Evolutionary conservation across 208 protist species (phyloP).

Genomic region (Leishmania lainsoni): DNA sequence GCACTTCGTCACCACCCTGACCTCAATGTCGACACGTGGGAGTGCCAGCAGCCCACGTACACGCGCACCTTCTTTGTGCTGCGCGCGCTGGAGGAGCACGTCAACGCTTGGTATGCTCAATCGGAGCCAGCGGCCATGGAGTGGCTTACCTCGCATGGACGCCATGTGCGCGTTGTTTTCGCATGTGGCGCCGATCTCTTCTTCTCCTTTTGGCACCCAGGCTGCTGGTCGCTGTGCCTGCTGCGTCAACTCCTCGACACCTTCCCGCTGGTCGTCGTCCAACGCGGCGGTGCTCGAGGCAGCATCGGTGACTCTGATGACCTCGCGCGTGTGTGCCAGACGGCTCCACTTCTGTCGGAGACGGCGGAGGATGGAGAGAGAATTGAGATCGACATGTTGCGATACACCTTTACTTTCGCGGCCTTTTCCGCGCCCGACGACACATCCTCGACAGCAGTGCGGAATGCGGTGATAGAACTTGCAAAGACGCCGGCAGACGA

Average conservation of each 20-base stretch:
- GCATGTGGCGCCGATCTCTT: conserved; percentile 83
- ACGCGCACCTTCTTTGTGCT: conserved; percentile 65
- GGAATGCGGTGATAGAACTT: conserved; percentile 25
- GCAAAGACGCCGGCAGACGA: not conserved
- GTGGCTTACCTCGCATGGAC: conserved; percentile 20
- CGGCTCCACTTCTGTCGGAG: conserved; percentile 29
- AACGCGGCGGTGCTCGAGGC: conserved; percentile 9
- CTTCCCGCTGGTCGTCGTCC: conserved; percentile 60
- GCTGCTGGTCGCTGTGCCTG: conserved; percentile 65
- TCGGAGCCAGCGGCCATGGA: conserved; percentile 20
- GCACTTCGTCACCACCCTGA: conserved; percentile 43
- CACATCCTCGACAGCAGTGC: conserved; percentile 67
- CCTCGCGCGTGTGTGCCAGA: conserved; percentile 11
- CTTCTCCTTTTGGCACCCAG: conserved; percentile 64
- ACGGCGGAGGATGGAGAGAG: conserved; percentile 13
- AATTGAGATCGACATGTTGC: conserved; percentile 42
- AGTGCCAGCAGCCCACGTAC: conserved; percentile 69
- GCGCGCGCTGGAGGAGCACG: conserved; percentile 56
- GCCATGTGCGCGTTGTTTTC: conserved; percentile 51
- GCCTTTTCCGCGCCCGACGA: conserved; percentile 34
- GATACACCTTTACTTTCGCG: conserved; percentile 52
- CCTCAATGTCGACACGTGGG: conserved; percentile 73
- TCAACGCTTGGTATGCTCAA: conserved; percentile 49
- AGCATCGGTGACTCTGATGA: conserved; percentile 1
- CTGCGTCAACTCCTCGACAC: conserved; percentile 58